A percentile compares a stretch with the other conserved stretches of the same genome.
Conservation (phyloP, 2,329 filamentous ascomycete genomes). For the Venturiaceae sp. region DNA sequence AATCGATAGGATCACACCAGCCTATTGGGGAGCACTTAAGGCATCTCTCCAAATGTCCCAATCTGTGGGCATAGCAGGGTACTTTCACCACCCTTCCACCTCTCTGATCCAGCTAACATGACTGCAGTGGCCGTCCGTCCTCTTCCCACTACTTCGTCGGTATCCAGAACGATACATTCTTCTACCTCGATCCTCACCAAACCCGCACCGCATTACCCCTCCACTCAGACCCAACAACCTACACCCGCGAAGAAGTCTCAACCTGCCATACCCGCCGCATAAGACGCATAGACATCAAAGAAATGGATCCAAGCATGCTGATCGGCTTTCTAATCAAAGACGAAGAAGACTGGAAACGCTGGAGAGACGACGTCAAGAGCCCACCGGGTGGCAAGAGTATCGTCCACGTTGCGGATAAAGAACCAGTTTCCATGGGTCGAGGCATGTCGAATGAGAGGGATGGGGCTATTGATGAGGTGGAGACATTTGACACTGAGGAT, state of each 20-base stretch:
- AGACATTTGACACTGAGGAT: conserved; percentile 69
- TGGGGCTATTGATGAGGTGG: conserved; percentile 79
- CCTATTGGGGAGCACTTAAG: conserved; percentile 92
- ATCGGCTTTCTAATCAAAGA: conserved; percentile 83
- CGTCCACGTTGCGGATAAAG: conserved; percentile 69
- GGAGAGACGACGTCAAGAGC: conserved; percentile 66
- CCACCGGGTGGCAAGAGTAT: conserved; percentile 69
- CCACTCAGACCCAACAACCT: conserved; percentile 44
- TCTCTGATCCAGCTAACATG: conserved; percentile 6
- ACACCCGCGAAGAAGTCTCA: conserved; percentile 63
- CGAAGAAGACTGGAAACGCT: conserved; percentile 73
- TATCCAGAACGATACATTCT: conserved; percentile 67
- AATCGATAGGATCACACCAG: conserved; percentile 86
- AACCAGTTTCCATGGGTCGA: conserved; percentile 41
- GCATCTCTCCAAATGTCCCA: conserved; percentile 77
- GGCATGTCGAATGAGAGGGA: conserved; percentile 45
- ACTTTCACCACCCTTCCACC: conserved; percentile 21
- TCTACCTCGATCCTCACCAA: conserved; percentile 90
- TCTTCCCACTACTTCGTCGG: conserved; percentile 75
- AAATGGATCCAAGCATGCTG: conserved; percentile 98
- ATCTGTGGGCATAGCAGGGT: conserved; percentile 95
- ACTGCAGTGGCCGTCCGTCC: conserved; percentile 70
- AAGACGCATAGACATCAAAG: conserved; percentile 70
- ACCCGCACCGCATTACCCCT: conserved; percentile 68
- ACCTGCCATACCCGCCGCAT: conserved; percentile 83